Base-by-base conservation (phyloP, 257 asterid species). In the Solanum medicagineum region DNA sequence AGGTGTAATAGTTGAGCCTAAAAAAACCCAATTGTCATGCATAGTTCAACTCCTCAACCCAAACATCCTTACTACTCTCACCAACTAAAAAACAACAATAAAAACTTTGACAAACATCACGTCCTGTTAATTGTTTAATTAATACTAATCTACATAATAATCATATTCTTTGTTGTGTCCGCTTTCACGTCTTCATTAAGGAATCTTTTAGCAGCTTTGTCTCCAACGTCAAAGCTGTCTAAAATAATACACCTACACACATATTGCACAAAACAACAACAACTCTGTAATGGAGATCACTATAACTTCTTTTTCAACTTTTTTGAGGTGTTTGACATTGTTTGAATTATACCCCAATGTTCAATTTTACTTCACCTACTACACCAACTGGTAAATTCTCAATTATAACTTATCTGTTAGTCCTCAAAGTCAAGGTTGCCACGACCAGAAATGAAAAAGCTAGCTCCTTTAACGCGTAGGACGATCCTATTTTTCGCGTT, bases 141-240 rank as follows among this genome's bases (percentile, higher is more conserved):
- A 26, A 51, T 79, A 51, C 9, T 53, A 60, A 60, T 81, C 24
- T 17, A 69, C 77, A 70, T 36, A 42, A 42, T 42, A 70, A 70
- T 81, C 40, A 79, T 70, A 45, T 36, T 53, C 86, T 80, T 74
- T 32, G 84, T 59, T 80, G 80, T 60, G 51, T 80, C 89, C 87
- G 88, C 84, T 86, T 71, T 84, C 51, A 69, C 81, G 85, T 88
- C 75, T 44, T 73, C 8, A 16, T 60, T 6, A 51, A 15, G 80
- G 86, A 84, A 84, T 81, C 83, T 54, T 63, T 29, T 81, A 15
- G 11, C 84, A 80, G n/a, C 2, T 53, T 84, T 81, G 89, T 85
- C 85, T 65, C 26, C 77, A 55, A 81, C 85, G 86, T 42, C 89
- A 55, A 88, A 86, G 74, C 86, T 86, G 84, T 83, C 85, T 29